These are phyloP conservation scores for Cunninghamia lanceolata DNA, from an alignment of 75 land plant species.

Conservation along the genomic window DNA sequence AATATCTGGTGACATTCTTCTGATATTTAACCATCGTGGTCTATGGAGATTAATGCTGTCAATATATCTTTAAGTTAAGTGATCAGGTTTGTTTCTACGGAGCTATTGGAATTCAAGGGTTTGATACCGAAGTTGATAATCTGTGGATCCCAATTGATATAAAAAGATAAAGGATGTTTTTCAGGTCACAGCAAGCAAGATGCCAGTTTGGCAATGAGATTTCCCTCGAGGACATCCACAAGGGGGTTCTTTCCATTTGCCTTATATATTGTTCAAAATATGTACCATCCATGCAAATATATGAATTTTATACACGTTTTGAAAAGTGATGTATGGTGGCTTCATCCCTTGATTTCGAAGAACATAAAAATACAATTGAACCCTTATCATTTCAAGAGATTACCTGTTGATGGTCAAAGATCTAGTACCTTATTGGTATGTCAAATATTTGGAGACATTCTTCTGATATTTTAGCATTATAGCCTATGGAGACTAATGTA, in stretches of 20 bases:
- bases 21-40: not conserved
- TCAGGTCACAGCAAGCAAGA: not conserved
- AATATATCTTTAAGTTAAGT: no score
- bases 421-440: no score
- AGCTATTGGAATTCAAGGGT: not conserved
- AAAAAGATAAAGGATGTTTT: not conserved
- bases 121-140: not conserved
- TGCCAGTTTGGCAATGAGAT: not conserved
- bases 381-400: no score
- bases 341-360: not conserved
- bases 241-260: not conserved
- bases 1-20: not conserved
- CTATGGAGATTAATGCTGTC: no score
- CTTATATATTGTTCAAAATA: no score
- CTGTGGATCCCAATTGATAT: not conserved
- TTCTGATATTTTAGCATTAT: no score
- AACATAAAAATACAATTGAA: not conserved
- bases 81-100: not conserved
- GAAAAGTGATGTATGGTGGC: not conserved
- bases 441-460: not conserved
- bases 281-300: no score
- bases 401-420: no score
- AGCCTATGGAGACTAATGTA: not conserved
- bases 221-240: not conserved
- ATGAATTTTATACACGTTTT: no score